Evolutionary conservation across 2,329 filamentous ascomycete species (phyloP).

Genomic region (Cladosporium velox): DNA sequence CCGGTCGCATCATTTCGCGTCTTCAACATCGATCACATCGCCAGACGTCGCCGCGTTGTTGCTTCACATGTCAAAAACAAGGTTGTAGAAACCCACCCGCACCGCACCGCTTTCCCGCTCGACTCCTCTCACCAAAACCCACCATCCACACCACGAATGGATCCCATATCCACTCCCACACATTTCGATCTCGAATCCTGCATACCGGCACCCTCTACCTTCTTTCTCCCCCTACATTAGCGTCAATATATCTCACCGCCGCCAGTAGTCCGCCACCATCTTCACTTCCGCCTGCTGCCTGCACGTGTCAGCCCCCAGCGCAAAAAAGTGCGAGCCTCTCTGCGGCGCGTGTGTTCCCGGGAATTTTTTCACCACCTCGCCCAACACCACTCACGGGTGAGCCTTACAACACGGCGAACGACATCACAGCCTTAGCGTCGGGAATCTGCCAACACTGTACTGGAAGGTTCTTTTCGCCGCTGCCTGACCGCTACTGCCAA

Average conservation of each 20-base stretch:
- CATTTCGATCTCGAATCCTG: slow-evolving; percentile 14
- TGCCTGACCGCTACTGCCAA: slow-evolving; percentile 13
- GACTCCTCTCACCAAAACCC: neutral
- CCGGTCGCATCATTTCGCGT: neutral
- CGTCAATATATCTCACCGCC: slow-evolving; percentile 14
- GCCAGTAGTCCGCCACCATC: slow-evolving; percentile 2
- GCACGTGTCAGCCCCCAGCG: slow-evolving; percentile 10
- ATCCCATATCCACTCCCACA: slow-evolving; percentile 15
- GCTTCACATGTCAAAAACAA: slow-evolving; percentile 7
- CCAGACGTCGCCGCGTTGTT: neutral
- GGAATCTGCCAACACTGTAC: neutral
- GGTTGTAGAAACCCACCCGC: slow-evolving; percentile 21
- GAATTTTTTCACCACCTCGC: neutral
- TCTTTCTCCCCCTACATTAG: slow-evolving; percentile 8
- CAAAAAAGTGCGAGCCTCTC: slow-evolving; percentile 15
- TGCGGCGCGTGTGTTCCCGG: slow-evolving; percentile 8
- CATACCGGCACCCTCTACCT: slow-evolving; percentile 11
- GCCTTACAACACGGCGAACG: slow-evolving; percentile 2
- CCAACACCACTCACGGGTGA: neutral
- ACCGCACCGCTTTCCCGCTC: slow-evolving; percentile 24
- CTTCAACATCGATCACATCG: neutral
- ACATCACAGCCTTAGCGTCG: neutral
- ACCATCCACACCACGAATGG: neutral
- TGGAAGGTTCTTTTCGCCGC: neutral
- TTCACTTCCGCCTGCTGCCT: slow-evolving; percentile 10